A percentile compares a stretch with the other conserved stretches of the same genome.
phyloP scores from a whole-genome alignment of 2,329 filamentous ascomycete species.

The Penicillium occitanis region DNA sequence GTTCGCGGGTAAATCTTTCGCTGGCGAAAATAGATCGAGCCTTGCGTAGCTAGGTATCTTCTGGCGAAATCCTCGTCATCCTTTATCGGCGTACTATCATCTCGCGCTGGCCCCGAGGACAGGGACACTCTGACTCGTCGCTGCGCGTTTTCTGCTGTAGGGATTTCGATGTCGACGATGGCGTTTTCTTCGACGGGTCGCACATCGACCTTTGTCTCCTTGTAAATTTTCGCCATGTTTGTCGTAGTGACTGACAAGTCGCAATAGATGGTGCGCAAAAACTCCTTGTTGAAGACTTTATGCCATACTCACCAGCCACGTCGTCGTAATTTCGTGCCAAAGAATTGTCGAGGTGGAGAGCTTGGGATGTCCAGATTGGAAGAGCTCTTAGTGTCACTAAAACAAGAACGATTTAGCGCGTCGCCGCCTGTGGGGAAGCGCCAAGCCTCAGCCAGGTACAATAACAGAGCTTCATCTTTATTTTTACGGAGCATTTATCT shows the following conservation, averaged over 20 bases:
- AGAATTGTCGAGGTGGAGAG: conserved; percentile 16
- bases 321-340: neutral
- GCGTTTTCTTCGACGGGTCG: conserved; percentile 69
- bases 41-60: conserved; percentile 71
- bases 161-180: conserved; percentile 68
- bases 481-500: neutral
- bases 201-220: conserved; percentile 82
- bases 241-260: conserved; percentile 12
- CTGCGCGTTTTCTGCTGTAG: conserved; percentile 49
- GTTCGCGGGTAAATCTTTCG: conserved; percentile 74
- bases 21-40: conserved; percentile 80
- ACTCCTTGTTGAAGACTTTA: conserved; percentile 19
- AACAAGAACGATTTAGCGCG: conserved; percentile 13
- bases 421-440: conserved; percentile 15
- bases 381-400: conserved; percentile 11
- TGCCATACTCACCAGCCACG: conserved; percentile 17
- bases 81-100: conserved; percentile 49
- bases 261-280: conserved; percentile 24
- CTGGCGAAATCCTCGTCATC: conserved; percentile 68
- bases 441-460: conserved; percentile 13
- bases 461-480: neutral
- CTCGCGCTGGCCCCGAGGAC: conserved; percentile 45
- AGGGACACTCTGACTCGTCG: conserved; percentile 47
- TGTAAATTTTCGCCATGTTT: conserved; percentile 72
- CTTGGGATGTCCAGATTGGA: conserved; percentile 10